Evolutionary conservation across 768 basidiomycete genomes (phyloP).

Genomic region (Leccinum rimulosum): DNA sequence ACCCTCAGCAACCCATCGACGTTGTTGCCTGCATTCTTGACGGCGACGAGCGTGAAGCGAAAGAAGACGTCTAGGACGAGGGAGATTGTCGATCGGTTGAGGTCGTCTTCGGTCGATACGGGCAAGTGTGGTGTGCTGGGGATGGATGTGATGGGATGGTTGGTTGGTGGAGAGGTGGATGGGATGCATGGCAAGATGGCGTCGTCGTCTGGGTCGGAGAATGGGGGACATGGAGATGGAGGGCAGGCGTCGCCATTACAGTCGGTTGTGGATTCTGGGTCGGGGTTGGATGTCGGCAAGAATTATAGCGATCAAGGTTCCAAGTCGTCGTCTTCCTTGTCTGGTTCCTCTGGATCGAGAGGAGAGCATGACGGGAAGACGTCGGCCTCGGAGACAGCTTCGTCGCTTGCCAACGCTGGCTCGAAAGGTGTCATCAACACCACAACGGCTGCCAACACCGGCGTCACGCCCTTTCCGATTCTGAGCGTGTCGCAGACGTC

Average conservation of each 20-base stretch:
- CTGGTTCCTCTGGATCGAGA: not conserved
- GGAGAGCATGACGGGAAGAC: too few species aligned
- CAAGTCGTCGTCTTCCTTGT: not conserved
- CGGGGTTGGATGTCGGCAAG: conserved; percentile 5
- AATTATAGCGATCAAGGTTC: not conserved
- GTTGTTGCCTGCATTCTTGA: conserved; percentile 25
- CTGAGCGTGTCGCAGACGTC: too few species aligned
- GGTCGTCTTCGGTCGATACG: conserved; percentile 24
- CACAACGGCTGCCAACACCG: too few species aligned
- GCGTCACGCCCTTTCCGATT: too few species aligned
- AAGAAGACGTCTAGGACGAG: conserved; percentile 29
- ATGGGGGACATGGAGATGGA: conserved; percentile 2
- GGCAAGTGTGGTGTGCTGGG: conserved; percentile 13
- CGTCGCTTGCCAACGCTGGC: too few species aligned
- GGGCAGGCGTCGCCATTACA: conserved; percentile 1
- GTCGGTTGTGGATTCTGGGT: not conserved
- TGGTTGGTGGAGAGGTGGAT: not conserved
- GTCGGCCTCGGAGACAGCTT: too few species aligned
- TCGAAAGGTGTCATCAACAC: too few species aligned
- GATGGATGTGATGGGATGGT: too few species aligned
- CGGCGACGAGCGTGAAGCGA: conserved; percentile 17
- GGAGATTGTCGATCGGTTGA: conserved; percentile 30
- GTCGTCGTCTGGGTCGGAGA: conserved; percentile 2
- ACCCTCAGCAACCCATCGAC: conserved; percentile 7
- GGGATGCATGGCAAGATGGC: not conserved